phyloP scores from a whole-genome alignment of 495 filamentous ascomycete genomes.

The Aspergillus diversus region DNA sequence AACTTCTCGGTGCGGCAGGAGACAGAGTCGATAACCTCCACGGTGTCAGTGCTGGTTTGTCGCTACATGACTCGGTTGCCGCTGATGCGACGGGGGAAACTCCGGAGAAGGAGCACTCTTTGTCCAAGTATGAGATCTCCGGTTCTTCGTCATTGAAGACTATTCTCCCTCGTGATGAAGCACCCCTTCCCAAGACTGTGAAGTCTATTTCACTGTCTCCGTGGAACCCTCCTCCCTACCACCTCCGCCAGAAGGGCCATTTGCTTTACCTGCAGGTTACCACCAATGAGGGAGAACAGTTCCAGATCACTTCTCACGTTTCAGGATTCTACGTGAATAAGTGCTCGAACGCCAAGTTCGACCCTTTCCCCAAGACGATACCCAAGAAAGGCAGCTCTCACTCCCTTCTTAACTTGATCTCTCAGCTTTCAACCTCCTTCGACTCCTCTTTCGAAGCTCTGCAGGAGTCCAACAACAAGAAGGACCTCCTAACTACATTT shows the following conservation, averaged over 20 bases:
- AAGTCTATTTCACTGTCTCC: constrained; percentile 86
- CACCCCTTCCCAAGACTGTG: constrained; percentile 79
- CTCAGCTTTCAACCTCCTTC: constrained; percentile 81
- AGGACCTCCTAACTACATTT: constrained; percentile 89
- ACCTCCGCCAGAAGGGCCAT: constrained; percentile 88
- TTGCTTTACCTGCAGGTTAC: constrained; percentile 86
- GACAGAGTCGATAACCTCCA: constrained; percentile 86
- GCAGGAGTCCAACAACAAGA: constrained; percentile 78
- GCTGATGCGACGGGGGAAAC: constrained; percentile 45
- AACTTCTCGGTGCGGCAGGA: constrained; percentile 89
- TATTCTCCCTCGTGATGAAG: constrained; percentile 67
- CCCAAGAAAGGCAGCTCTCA: constrained; percentile 76
- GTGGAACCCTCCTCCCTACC: constrained; percentile 95
- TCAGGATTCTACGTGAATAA: constrained; percentile 97
- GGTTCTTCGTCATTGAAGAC: constrained; percentile 65
- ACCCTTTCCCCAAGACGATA: constrained; percentile 73
- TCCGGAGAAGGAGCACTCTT: constrained; percentile 57
- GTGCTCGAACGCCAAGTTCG: constrained; percentile 87
- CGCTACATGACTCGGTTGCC: constrained; percentile 78
- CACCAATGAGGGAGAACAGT: constrained; percentile 89
- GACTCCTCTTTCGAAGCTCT: constrained; percentile 68
- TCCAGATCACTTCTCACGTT: constrained; percentile 89
- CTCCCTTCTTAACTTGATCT: constrained; percentile 82
- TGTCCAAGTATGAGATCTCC: constrained; percentile 75
- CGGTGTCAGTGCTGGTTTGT: constrained; percentile 83